Evolutionary conservation across 306 rosid species (phyloP).

Genomic region (Dicorynia guianensis): DNA sequence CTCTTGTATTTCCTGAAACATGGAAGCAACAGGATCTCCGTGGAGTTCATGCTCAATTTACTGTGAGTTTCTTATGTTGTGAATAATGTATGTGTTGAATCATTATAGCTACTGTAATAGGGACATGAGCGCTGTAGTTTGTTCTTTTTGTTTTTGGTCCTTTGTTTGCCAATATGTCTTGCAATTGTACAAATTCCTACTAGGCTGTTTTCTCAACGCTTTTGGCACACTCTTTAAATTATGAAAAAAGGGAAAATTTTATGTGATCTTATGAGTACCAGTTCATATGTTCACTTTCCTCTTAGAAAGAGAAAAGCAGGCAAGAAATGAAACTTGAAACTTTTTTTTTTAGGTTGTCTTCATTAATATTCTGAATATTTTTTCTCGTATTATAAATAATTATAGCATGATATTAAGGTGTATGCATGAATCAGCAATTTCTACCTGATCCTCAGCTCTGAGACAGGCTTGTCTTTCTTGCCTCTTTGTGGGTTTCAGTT

Average conservation of each 20-base stretch:
- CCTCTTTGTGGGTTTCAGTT: not conserved
- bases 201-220: constrained; percentile 19
- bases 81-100: not conserved
- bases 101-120: not conserved
- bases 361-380: not conserved
- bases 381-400: not conserved
- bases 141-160: constrained; percentile 26
- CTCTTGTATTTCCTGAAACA: constrained; percentile 86
- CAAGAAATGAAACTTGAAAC: not conserved
- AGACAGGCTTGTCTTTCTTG: not conserved
- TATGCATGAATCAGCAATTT: not conserved
- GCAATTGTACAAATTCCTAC: not conserved
- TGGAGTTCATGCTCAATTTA: constrained; percentile 89
- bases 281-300: constrained; percentile 2
- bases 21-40: constrained; percentile 88
- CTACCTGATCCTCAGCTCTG: not conserved
- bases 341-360: not conserved
- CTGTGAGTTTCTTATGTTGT: constrained; percentile 59
- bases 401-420: not conserved
- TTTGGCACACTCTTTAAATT: constrained; percentile 6
- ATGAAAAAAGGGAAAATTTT: not conserved
- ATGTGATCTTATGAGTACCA: not conserved
- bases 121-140: constrained; percentile 9
- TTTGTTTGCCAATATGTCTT: constrained; percentile 15
- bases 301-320: constrained; percentile 12